phyloP scores from a whole-genome alignment of 257 asterid species.

The Solanum chmielewskii region DNA sequence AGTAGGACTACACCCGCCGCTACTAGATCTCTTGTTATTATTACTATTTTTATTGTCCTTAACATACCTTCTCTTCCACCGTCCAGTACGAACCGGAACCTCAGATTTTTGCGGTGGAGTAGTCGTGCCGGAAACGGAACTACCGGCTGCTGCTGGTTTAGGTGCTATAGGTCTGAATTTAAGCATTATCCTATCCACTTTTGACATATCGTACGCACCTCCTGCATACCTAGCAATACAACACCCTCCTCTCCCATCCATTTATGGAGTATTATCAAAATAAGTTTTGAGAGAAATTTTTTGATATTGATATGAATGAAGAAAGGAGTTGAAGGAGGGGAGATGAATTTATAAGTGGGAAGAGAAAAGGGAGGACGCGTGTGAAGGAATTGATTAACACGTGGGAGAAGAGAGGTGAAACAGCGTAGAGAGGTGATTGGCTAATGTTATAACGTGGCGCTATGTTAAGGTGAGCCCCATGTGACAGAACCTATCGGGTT shows the following conservation, averaged over 20 bases:
- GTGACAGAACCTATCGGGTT: slow-evolving; percentile 4
- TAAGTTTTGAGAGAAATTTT: too few relatives aligned
- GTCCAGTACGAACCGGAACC: neutral
- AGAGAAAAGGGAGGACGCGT: slow-evolving; percentile 2
- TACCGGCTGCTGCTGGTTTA: slow-evolving; percentile 34
- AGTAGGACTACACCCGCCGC: neutral
- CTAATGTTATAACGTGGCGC: slow-evolving; percentile 24
- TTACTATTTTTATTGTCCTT: neutral
- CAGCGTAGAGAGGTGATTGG: slow-evolving; percentile 19
- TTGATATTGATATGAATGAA: neutral
- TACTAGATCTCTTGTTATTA: neutral
- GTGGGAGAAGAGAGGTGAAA: slow-evolving; percentile 12
- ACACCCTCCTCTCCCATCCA: slow-evolving; percentile 65
- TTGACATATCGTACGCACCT: slow-evolving; percentile 36
- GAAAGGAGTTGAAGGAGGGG: neutral
- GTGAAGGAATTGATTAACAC: slow-evolving; percentile 15
- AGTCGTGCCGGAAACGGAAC: slow-evolving; percentile 12
- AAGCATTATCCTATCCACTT: slow-evolving; percentile 47
- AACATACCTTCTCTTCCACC: slow-evolving; percentile 30
- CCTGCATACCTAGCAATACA: slow-evolving; percentile 56
- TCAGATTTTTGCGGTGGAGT: slow-evolving; percentile 14
- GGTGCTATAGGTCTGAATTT: slow-evolving; percentile 79
- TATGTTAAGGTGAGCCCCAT: slow-evolving; percentile 11
- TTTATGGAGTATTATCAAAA: neutral
- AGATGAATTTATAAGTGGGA: neutral